Evolutionary conservation across 73 alveolate species (phyloP), one percentile per base, ranked within the genome.

Genomic region (Paraurostyla sp.): DNA sequence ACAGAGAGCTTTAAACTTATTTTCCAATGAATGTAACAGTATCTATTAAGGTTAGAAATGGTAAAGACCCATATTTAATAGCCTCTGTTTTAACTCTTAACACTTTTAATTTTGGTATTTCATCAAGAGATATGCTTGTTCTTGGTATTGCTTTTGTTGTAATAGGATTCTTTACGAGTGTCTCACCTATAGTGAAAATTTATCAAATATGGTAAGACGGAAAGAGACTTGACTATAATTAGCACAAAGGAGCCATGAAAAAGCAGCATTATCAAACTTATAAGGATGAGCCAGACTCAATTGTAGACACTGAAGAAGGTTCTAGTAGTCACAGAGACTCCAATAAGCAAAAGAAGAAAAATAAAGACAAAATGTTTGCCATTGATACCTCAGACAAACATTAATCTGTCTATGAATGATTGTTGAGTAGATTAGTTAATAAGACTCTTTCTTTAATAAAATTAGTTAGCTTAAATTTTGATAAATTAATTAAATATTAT

Each of bases 61-160:
- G 86, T 3, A 22, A 18, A 56, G 86, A 73, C 52, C 86, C 86
- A 1, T 73, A n/a, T 18, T 6, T 73, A n/a, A 23, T 33, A 3
- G 86, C 86, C 0, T 33, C 18, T 23, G 65, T 43, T 38, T 36
- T 73, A 29, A 73, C 86, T 73, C 13, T 18, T 3, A 48, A 23
- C 52, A 48, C 86, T 25, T 73, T 48, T 45, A 73, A 73, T 38
- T 73, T 73, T 73, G 86, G 86, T 13, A 48, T 48, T 7, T 48
- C 65, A 9, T 73, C 86, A 42, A 73, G 51, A 45, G 86, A 73
- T 45, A 25, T 73, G 52, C 49, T 42, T 16, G 51, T 73, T n/a
- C 33, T 73, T 11, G 86, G 86, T 0, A 43, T 73, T 2, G 71
- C 71, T 45, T 73, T 73, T 29, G 23, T 36, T 9, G 9, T 73